Conservation (phyloP, 2,329 filamentous ascomycete species). For the Trichoderma semiorbis region DNA sequence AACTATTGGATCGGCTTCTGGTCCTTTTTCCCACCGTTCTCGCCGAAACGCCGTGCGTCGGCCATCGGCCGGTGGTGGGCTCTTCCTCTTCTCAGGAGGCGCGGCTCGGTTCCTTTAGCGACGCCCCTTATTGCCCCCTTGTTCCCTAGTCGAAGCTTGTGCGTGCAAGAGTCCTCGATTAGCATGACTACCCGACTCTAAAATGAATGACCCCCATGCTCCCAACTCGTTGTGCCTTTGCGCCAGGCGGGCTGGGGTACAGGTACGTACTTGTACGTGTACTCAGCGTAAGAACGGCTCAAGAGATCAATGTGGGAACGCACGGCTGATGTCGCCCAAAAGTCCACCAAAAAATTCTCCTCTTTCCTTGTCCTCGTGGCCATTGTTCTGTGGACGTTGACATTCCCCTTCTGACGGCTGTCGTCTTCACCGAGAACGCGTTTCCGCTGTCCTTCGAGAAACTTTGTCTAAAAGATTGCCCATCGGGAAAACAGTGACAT, state of each 20-base stretch:
- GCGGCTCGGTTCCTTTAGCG: neutral
- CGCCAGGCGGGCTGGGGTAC: neutral
- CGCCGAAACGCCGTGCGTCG: neutral
- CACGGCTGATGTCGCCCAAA: neutral
- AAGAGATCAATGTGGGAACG: neutral
- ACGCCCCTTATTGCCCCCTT: slow-evolving; percentile 4
- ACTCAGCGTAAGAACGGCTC: neutral
- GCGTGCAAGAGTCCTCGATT: neutral
- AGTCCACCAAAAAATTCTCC: neutral
- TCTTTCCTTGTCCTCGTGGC: neutral
- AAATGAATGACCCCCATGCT: neutral
- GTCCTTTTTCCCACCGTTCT: neutral
- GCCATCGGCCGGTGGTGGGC: neutral
- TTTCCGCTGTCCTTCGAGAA: neutral
- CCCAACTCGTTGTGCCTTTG: neutral
- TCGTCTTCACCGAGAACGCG: neutral
- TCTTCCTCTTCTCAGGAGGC: neutral
- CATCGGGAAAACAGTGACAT: neutral
- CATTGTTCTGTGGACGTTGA: neutral
- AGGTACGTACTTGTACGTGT: neutral
- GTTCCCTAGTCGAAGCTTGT: slow-evolving; percentile 15
- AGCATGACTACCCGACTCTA: neutral
- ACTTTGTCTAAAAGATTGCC: neutral
- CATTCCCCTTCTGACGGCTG: neutral
- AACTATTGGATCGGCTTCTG: neutral